phyloP scores from a whole-genome alignment of 2,329 filamentous ascomycete species.

The Cladophialophora psammophila region DNA sequence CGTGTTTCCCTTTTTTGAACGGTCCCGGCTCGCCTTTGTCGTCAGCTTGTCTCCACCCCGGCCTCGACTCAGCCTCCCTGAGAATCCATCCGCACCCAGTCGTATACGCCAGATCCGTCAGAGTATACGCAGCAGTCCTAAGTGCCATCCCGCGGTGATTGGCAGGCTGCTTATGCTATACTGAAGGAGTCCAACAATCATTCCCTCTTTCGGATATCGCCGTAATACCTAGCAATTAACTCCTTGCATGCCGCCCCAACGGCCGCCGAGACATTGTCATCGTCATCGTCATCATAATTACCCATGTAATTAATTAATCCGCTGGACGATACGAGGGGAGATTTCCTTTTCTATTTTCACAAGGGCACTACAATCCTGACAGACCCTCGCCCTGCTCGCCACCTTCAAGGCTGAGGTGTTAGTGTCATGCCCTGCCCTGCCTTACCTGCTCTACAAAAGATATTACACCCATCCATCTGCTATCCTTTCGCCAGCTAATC shows the following conservation, averaged over 20 bases:
- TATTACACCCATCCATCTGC: background rate
- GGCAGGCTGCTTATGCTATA: slow-evolving; percentile 6
- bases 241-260: background rate
- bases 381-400: background rate
- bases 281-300: background rate
- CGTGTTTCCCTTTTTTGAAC: slow-evolving; percentile 2
- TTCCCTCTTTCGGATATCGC: background rate
- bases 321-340: slow-evolving; percentile 19
- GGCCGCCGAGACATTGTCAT: background rate
- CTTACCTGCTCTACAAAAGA: background rate
- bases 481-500: background rate
- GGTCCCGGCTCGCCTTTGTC: slow-evolving; percentile 7
- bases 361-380: background rate
- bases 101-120: slow-evolving; percentile 1
- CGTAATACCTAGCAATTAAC: background rate
- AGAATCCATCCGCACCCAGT: slow-evolving; percentile 1
- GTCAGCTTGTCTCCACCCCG: slow-evolving; percentile 15
- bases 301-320: background rate
- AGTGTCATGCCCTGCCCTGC: background rate
- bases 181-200: background rate
- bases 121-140: background rate
- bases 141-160: slow-evolving; percentile 4
- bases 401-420: background rate
- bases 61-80: slow-evolving; percentile 1
- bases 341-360: slow-evolving; percentile 27